Percentiles rank a stretch among this genome's conserved stretches.
Conservation (phyloP, 1,139 yeast species). For the Zygosaccharomyces sapae region DNA sequence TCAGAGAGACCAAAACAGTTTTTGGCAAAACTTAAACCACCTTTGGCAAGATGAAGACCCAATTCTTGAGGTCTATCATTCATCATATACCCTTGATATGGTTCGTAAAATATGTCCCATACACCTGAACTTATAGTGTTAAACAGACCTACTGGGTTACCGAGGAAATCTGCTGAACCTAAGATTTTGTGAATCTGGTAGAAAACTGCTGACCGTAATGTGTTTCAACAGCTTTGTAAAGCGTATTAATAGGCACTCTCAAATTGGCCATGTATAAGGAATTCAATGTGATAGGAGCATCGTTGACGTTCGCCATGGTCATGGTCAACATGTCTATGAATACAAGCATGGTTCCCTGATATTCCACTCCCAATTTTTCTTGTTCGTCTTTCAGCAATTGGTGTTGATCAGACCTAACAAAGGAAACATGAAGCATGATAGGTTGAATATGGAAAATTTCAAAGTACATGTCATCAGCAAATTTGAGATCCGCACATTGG, state of each 20-base stretch:
- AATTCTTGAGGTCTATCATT: constrained; percentile 94
- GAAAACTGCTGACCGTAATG: constrained; percentile 92
- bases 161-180: constrained; percentile 94
- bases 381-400: constrained; percentile 44
- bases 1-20: constrained; percentile 95
- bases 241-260: constrained; percentile 74
- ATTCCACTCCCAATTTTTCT: constrained; percentile 50
- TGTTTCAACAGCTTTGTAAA: constrained; percentile 66
- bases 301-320: constrained; percentile 97
- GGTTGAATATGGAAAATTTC: constrained; percentile 94
- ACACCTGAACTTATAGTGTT: constrained; percentile 92
- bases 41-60: constrained; percentile 93
- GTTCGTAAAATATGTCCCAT: constrained; percentile 93
- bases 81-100: constrained; percentile 90
- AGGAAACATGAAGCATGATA: constrained; percentile 79
- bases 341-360: constrained; percentile 65
- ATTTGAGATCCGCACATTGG: constrained; percentile 57
- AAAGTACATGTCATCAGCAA: constrained; percentile 75
- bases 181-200: constrained; percentile 89
- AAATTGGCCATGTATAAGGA: constrained; percentile 86
- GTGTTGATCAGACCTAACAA: constrained; percentile 82
- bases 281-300: constrained; percentile 89
- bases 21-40: constrained; percentile 92
- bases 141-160: constrained; percentile 95
- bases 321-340: constrained; percentile 83